Conservation (phyloP, 169 alveolate species). For the Cryptosporidium tyzzeri region DNA sequence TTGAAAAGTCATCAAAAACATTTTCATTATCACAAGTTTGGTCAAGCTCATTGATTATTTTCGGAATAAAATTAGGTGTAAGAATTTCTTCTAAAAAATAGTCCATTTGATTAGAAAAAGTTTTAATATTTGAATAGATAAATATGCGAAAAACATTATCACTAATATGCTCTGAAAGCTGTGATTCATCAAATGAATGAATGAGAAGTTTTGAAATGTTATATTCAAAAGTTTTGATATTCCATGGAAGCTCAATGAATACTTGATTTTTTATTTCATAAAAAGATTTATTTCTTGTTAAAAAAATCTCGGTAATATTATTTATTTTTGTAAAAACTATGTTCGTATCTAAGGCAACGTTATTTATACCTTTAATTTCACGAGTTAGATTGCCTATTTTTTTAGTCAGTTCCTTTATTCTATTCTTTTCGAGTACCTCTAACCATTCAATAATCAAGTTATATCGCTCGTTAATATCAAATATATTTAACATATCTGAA, state of each 20-base stretch:
- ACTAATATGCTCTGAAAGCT: background rate
- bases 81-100: slow-evolving; percentile 25
- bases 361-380: background rate
- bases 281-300: background rate
- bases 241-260: slow-evolving; percentile 6
- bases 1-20: background rate
- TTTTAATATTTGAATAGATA: background rate
- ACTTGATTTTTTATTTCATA: background rate
- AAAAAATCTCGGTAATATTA: background rate
- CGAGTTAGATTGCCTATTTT: background rate
- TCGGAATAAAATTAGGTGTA: slow-evolving; percentile 1
- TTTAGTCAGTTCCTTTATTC: background rate
- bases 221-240: background rate
- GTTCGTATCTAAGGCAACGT: background rate
- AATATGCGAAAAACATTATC: slow-evolving; percentile 1
- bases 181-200: background rate
- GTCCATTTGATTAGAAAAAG: background rate
- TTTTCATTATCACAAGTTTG: background rate
- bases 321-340: background rate
- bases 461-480: slow-evolving; percentile 33
- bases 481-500: background rate
- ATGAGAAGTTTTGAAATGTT: slow-evolving; percentile 20
- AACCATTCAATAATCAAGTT: slow-evolving; percentile 37
- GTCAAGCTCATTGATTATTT: slow-evolving; percentile 13
- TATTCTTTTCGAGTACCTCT: slow-evolving; percentile 20